phyloP scores from a whole-genome alignment of 352 stramenopile species.

The Blastocystis sp. region DNA sequence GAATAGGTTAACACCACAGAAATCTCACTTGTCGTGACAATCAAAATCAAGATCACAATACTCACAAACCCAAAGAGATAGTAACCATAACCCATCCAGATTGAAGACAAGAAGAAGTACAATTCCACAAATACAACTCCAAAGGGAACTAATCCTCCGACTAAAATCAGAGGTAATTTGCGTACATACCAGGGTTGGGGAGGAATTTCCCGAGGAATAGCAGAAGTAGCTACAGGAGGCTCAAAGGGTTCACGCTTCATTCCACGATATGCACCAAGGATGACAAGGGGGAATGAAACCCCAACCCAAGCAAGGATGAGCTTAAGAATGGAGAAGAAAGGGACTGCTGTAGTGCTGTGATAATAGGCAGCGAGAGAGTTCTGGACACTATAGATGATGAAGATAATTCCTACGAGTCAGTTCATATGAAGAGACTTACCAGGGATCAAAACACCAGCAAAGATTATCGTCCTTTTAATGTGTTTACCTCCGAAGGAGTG shows the following conservation, averaged over 20 bases:
- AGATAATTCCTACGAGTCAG: constrained; percentile 73
- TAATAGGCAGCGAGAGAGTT: constrained; percentile 92
- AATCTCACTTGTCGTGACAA: constrained; percentile 97
- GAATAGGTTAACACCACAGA: constrained; percentile 99
- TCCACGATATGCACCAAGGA: constrained; percentile 95
- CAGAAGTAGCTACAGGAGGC: constrained; percentile 88
- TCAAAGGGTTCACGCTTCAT: constrained; percentile 88
- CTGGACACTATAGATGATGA: constrained; percentile 92
- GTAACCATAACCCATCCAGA: constrained; percentile 96
- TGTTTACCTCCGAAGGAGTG: constrained; percentile 95
- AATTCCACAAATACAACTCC: constrained; percentile 98
- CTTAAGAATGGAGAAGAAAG: constrained; percentile 92
- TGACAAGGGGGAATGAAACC: constrained; percentile 95
- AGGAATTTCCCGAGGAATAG: constrained; percentile 95
- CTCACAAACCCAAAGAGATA: constrained; percentile 99
- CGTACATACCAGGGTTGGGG: constrained; percentile 98
- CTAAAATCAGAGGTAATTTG: constrained; percentile 83
- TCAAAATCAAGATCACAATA: constrained; percentile 94
- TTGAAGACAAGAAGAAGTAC: constrained; percentile 97
- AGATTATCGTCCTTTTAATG: constrained; percentile 92
- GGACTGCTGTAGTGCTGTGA: constrained; percentile 87
- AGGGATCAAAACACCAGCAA: constrained; percentile 92
- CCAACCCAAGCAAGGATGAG: constrained; percentile 96
- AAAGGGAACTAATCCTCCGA: constrained; percentile 96
- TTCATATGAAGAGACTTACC: not conserved